A percentile compares a stretch with the other conserved stretches of the same genome.
phyloP scores from a whole-genome alignment of 108 stramenopile genomes.

The Fragilaria radians region DNA sequence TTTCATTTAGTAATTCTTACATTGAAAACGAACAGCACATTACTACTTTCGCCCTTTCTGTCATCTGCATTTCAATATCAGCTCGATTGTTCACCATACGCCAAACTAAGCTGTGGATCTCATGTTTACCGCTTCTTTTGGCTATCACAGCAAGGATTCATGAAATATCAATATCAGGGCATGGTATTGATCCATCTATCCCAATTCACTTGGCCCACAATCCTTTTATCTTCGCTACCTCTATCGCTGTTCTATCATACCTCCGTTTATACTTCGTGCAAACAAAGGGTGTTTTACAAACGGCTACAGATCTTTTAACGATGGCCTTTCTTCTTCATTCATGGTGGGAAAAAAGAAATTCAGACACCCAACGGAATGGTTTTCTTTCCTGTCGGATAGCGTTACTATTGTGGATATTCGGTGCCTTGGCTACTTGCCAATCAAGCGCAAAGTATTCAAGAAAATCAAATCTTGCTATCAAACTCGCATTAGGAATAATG shows the following conservation, averaged over 20 bases:
- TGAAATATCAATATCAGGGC: constrained; percentile 57
- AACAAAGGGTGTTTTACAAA: constrained; percentile 13
- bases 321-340: constrained; percentile 36
- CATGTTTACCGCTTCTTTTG: constrained; percentile 32
- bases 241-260: constrained; percentile 29
- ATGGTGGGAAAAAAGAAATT: constrained; percentile 67
- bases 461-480: constrained; percentile 1
- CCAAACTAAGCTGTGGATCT: not conserved
- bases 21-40: constrained; percentile 50
- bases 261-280: constrained; percentile 25
- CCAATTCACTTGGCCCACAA: constrained; percentile 60
- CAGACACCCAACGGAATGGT: constrained; percentile 50
- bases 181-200: constrained; percentile 78
- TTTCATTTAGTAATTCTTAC: constrained; percentile 46
- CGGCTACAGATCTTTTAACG: constrained; percentile 26
- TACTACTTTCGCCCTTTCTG: constrained; percentile 51
- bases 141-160: constrained; percentile 34
- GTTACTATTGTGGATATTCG: constrained; percentile 24
- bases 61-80: constrained; percentile 37
- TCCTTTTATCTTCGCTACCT: constrained; percentile 44
- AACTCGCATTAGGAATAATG: constrained; percentile 53
- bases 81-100: constrained; percentile 10
- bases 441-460: too few species aligned
- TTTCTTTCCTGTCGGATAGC: constrained; percentile 35
- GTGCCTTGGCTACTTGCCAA: constrained; percentile 29